Evolutionary conservation across 345 rosid species (phyloP).

Genomic region (Syzygium aqueum): DNA sequence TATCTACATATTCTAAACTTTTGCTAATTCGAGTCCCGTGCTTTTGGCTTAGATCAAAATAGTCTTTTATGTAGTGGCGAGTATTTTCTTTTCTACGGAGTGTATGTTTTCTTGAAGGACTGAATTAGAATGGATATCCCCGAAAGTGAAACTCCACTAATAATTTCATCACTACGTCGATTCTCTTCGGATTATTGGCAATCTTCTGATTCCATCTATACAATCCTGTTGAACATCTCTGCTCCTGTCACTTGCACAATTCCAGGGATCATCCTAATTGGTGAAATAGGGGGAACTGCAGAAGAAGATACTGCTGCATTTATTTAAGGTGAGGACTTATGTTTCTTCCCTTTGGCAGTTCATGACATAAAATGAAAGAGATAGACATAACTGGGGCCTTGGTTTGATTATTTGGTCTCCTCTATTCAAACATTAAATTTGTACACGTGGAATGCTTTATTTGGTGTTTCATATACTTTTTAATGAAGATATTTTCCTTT

Average conservation of each 20-base stretch:
- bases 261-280: constrained; percentile 84
- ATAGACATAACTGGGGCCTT: too few relatives aligned
- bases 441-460: too few relatives aligned
- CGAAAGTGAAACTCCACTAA: background rate
- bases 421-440: too few relatives aligned
- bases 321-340: too few relatives aligned
- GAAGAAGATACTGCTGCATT: constrained; percentile 96
- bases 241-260: background rate
- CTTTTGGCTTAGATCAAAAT: background rate
- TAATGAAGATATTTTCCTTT: background rate
- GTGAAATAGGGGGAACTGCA: constrained; percentile 97
- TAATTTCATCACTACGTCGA: background rate
- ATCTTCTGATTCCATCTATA: background rate
- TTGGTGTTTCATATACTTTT: too few relatives aligned
- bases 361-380: too few relatives aligned
- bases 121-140: background rate
- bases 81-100: background rate
- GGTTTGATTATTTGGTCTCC: too few relatives aligned
- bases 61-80: background rate
- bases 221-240: background rate
- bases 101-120: background rate
- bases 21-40: background rate
- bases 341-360: too few relatives aligned
- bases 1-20: background rate
- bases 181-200: background rate